These are phyloP conservation scores for Coriolopsis trogii DNA, from an alignment of 1,284 basidiomycete genomes.

Conservation along the genomic window DNA sequence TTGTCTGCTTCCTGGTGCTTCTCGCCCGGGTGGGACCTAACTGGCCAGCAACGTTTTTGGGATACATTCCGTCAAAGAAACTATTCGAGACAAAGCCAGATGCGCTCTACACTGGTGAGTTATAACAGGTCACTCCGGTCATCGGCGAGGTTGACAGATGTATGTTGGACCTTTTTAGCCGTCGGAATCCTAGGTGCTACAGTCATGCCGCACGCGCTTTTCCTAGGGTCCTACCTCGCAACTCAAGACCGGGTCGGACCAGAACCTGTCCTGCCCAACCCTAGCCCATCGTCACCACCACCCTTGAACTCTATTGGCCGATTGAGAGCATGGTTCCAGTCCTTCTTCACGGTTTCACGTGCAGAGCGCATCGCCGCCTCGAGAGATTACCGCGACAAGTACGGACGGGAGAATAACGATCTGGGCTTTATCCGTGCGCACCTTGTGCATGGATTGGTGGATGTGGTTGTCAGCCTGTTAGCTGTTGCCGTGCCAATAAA, in stretches of 20 bases:
- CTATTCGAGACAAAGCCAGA: constrained; percentile 52
- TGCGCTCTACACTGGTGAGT: constrained; percentile 76
- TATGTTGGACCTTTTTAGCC: constrained; percentile 65
- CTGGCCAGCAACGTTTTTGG: constrained; percentile 81
- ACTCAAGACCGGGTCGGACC: constrained; percentile 50
- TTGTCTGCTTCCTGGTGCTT: constrained; percentile 80
- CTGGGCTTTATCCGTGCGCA: constrained; percentile 73
- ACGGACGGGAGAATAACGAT: constrained; percentile 59
- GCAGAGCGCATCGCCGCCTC: constrained; percentile 29
- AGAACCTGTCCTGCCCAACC: constrained; percentile 20
- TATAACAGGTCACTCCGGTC: not conserved
- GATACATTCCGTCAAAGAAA: constrained; percentile 76
- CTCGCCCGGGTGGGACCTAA: constrained; percentile 71
- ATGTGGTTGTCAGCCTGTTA: constrained; percentile 64
- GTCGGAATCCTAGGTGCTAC: constrained; percentile 86
- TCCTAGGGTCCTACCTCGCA: constrained; percentile 84
- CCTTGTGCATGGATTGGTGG: constrained; percentile 72
- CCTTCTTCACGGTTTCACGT: constrained; percentile 29
- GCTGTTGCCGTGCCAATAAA: constrained; percentile 89
- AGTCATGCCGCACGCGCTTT: constrained; percentile 90
- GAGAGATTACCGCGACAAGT: constrained; percentile 33
- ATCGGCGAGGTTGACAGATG: constrained; percentile 55
- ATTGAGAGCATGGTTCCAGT: constrained; percentile 23
- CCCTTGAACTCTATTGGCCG: constrained; percentile 4
- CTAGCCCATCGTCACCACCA: constrained; percentile 15